phyloP scores from a whole-genome alignment of 306 rosid genomes.

The Vigna radiata region DNA sequence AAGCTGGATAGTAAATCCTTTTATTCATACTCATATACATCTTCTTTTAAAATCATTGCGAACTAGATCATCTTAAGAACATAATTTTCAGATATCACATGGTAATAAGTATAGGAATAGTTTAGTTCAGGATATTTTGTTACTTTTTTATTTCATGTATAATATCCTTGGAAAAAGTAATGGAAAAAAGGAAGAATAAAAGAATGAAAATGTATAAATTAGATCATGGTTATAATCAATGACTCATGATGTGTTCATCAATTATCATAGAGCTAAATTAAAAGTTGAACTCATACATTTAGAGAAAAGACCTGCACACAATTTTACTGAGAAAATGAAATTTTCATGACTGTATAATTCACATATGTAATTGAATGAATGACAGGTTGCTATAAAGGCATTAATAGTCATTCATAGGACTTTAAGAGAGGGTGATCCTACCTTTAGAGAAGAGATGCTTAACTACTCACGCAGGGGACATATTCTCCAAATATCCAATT shows the following conservation, averaged over 20 bases:
- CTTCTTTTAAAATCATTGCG: not conserved
- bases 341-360: conserved; percentile 5
- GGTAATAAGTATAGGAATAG: not conserved
- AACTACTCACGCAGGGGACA: conserved; percentile 76
- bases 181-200: too few species aligned
- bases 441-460: conserved; percentile 86
- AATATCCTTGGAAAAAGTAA: too few species aligned
- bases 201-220: too few species aligned
- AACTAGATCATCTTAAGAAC: conserved; percentile 5
- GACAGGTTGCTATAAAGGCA: conserved; percentile 90
- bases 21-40: conserved; percentile 27
- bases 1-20: conserved; percentile 78
- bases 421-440: conserved; percentile 96
- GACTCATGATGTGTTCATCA: too few species aligned
- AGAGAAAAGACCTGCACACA: too few species aligned
- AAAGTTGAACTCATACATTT: too few species aligned
- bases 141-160: not conserved
- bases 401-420: conserved; percentile 94
- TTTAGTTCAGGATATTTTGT: not conserved
- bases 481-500: conserved; percentile 87
- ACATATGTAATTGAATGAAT: conserved; percentile 18
- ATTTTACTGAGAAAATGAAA: too few species aligned
- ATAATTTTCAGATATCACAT: not conserved
- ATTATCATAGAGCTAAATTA: too few species aligned
- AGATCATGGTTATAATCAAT: too few species aligned